Percentiles rank a stretch among this genome's conserved stretches.
phyloP scores from a whole-genome alignment of 2,329 filamentous ascomycete genomes.

The Sclerotinia borealis region DNA sequence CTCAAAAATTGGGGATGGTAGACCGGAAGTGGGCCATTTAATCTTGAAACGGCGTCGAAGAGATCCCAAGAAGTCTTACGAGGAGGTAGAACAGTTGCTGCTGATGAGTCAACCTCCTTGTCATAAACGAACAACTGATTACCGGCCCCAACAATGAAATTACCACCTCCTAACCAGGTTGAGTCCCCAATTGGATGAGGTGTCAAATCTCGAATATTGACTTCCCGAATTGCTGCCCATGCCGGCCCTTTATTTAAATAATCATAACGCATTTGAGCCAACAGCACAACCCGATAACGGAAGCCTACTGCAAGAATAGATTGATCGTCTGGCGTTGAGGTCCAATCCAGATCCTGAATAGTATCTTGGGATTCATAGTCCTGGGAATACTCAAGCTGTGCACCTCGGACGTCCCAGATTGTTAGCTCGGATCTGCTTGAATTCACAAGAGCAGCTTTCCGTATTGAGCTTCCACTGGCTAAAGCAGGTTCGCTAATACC shows the following conservation, averaged over 20 bases:
- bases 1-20: constrained; percentile 91
- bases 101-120: constrained; percentile 59
- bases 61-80: constrained; percentile 46
- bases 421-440: constrained; percentile 66
- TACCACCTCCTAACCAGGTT: constrained; percentile 80
- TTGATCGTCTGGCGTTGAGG: constrained; percentile 81
- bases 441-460: constrained; percentile 81
- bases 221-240: constrained; percentile 79
- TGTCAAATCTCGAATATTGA: constrained; percentile 73
- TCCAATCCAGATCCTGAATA: constrained; percentile 89
- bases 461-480: constrained; percentile 77
- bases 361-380: constrained; percentile 65
- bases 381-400: constrained; percentile 74
- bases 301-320: constrained; percentile 91
- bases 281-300: constrained; percentile 72
- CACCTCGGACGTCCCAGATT: constrained; percentile 84
- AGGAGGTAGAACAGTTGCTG: constrained; percentile 24
- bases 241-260: constrained; percentile 85
- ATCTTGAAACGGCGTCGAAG: constrained; percentile 72
- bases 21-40: constrained; percentile 82
- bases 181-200: constrained; percentile 90
- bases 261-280: constrained; percentile 85
- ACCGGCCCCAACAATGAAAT: constrained; percentile 80
- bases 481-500: constrained; percentile 66
- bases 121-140: constrained; percentile 87